These are phyloP conservation scores for Diplodia seriata DNA, from an alignment of 2,329 filamentous ascomycete species.

Conservation along the genomic window DNA sequence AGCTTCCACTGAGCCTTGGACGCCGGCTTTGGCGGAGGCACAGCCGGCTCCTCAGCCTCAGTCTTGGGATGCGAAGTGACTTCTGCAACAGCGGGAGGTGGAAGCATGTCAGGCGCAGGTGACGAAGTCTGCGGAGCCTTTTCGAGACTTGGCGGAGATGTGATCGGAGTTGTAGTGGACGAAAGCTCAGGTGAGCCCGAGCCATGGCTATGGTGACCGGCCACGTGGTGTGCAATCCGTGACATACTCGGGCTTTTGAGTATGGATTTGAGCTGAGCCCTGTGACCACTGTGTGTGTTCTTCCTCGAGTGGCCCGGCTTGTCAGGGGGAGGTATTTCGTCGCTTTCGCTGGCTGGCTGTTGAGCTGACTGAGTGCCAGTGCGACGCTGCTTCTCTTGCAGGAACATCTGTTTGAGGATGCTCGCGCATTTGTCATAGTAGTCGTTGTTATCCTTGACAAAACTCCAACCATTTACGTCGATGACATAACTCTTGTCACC, in stretches of 20 bases:
- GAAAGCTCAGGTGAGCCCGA: slow-evolving; percentile 56
- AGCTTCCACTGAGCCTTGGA: slow-evolving; percentile 97
- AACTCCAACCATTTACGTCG: slow-evolving; percentile 99
- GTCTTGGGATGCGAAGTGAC: slow-evolving; percentile 41
- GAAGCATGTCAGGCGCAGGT: slow-evolving; percentile 39
- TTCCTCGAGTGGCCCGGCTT: slow-evolving; percentile 40
- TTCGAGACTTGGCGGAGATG: slow-evolving; percentile 54
- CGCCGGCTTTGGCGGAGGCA: slow-evolving; percentile 55
- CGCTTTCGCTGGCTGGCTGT: slow-evolving; percentile 37
- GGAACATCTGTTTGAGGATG: slow-evolving; percentile 87
- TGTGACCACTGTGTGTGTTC: slow-evolving; percentile 46
- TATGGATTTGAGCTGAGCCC: slow-evolving; percentile 61
- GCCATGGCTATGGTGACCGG: slow-evolving; percentile 48
- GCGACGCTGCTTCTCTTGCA: slow-evolving; percentile 75
- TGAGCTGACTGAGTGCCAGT: slow-evolving; percentile 59
- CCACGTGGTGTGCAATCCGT: slow-evolving; percentile 59
- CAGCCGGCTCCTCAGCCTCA: slow-evolving; percentile 42
- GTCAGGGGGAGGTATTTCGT: slow-evolving; percentile 23
- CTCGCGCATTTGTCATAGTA: slow-evolving; percentile 92
- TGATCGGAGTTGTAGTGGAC: slow-evolving; percentile 50
- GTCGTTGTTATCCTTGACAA: slow-evolving; percentile 98
- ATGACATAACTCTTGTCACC: slow-evolving; percentile 94
- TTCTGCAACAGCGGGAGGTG: slow-evolving; percentile 41
- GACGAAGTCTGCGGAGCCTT: slow-evolving; percentile 41
- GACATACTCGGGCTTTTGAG: slow-evolving; percentile 71